A percentile compares a stretch with the other conserved stretches of the same genome.
Evolutionary conservation across 345 rosid genomes (phyloP).

Genomic region (Hibiscus tridactylites): DNA sequence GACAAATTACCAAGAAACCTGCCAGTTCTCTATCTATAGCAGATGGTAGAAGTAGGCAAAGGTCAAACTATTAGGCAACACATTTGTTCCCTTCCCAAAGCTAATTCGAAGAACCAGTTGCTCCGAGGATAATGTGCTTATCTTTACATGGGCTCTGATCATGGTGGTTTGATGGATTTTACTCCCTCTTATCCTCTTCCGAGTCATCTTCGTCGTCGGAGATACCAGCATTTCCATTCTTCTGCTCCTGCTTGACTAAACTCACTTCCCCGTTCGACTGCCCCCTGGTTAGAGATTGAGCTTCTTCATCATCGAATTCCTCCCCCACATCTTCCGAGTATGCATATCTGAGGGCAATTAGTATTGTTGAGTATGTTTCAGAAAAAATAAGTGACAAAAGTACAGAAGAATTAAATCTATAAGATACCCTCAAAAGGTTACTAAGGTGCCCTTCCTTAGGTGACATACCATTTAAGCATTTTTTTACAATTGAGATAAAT

Average conservation of each 20-base stretch:
- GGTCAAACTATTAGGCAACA: not conserved
- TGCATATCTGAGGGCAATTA: not conserved
- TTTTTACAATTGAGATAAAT: not conserved
- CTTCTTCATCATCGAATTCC: not conserved
- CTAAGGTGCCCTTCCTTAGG: not conserved
- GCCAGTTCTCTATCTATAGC: not conserved
- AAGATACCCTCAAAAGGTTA: not conserved
- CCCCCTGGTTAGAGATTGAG: not conserved
- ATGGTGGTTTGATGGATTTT: not conserved
- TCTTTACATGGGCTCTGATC: not conserved
- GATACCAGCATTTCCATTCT: not conserved
- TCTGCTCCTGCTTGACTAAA: not conserved
- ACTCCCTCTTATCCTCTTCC: not conserved
- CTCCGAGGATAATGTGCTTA: not conserved
- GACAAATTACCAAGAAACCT: not conserved
- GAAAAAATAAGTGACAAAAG: not conserved
- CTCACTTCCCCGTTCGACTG: not conserved
- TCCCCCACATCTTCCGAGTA: not conserved
- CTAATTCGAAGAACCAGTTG: not conserved
- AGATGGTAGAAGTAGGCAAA: not conserved
- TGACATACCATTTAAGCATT: not conserved
- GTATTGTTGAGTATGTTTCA: not conserved
- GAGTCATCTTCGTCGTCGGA: not conserved
- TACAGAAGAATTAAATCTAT: not conserved
- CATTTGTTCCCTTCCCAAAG: not conserved